Conservation (phyloP, 2,329 filamentous ascomycete species). For the Zopfia rhizophila region DNA sequence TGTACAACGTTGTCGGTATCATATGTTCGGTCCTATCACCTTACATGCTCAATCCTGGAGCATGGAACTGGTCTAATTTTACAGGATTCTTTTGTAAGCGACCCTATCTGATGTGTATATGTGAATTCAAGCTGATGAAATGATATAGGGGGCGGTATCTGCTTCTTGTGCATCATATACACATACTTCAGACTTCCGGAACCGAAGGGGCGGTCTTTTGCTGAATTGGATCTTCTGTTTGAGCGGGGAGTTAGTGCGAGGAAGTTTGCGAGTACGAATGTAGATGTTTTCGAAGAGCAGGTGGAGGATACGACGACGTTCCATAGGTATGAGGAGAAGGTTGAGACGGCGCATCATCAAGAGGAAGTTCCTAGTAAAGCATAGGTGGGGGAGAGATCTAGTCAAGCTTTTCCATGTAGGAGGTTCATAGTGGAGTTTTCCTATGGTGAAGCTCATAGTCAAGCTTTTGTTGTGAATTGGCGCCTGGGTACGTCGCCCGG, state of each 20-base stretch:
- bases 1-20: slow-evolving; percentile 82
- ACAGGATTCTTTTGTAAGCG: slow-evolving; percentile 93
- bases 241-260: slow-evolving; percentile 76
- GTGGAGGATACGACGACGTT: slow-evolving; percentile 42
- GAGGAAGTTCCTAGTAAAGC: too few species aligned
- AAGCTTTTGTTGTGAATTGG: too few species aligned
- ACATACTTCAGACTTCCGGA: slow-evolving; percentile 82
- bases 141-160: slow-evolving; percentile 82
- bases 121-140: too few species aligned
- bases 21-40: slow-evolving; percentile 84
- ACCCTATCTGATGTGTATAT: too few species aligned
- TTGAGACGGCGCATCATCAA: slow-evolving; percentile 5
- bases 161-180: slow-evolving; percentile 83
- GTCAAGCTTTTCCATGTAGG: too few species aligned
- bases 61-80: slow-evolving; percentile 89
- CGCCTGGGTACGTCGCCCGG: too few species aligned
- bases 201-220: slow-evolving; percentile 81
- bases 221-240: slow-evolving; percentile 86
- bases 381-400: too few species aligned
- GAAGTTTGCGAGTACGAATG: slow-evolving; percentile 71
- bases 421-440: too few species aligned
- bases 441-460: too few species aligned
- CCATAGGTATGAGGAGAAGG: slow-evolving; percentile 48
- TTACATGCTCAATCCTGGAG: slow-evolving; percentile 89
- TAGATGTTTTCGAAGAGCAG: slow-evolving; percentile 63